phyloP scores from a whole-genome alignment of 2,329 filamentous ascomycete genomes.

The Capronia americana region DNA sequence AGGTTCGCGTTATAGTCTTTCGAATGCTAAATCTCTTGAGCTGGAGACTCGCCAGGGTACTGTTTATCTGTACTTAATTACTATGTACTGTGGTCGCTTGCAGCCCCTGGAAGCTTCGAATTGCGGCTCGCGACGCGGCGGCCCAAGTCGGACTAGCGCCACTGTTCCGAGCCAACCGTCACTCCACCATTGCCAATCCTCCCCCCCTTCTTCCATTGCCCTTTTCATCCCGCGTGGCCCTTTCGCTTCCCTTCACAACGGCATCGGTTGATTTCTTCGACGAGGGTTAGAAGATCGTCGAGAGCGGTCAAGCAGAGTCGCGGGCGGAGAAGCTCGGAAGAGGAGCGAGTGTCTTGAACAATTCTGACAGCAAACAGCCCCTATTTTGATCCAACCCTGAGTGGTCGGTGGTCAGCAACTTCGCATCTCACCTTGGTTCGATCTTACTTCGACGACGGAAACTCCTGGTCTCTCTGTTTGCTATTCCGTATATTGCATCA shows the following conservation, averaged over 20 bases:
- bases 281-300: not conserved
- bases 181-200: not conserved
- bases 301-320: not conserved
- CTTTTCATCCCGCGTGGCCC: not conserved
- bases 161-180: not conserved
- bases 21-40: not conserved
- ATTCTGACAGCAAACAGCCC: not conserved
- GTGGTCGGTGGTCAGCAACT: not conserved
- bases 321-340: not conserved
- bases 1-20: not conserved
- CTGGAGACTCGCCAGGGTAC: no score
- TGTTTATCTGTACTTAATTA: no score
- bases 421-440: not conserved
- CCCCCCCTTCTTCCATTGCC: not conserved
- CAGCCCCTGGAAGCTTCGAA: not conserved
- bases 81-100: not conserved
- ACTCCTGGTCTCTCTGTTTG: not conserved
- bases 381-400: not conserved
- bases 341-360: not conserved
- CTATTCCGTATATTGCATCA: not conserved
- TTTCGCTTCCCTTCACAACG: not conserved
- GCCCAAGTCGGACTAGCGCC: not conserved
- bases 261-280: not conserved
- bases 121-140: not conserved
- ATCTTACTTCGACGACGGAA: not conserved